These are phyloP conservation scores for Solanum pimpinellifolium DNA, from an alignment of 257 asterid species.

Conservation along the genomic window DNA sequence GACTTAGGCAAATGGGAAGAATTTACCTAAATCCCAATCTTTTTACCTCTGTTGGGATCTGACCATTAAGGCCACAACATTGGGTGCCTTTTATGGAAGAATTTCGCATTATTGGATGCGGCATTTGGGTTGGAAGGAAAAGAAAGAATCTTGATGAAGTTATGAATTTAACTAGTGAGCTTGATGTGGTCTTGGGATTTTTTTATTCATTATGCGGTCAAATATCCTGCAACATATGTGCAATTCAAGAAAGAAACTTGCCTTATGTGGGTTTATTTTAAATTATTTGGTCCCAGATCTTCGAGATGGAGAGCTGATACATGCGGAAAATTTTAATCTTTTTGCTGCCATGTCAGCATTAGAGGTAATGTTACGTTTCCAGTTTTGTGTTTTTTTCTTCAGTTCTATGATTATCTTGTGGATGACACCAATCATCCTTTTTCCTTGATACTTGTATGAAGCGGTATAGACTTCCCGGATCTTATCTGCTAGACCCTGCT, in stretches of 20 bases:
- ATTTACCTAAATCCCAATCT: background rate
- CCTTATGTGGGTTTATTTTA: background rate
- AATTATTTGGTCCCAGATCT: slow-evolving; percentile 51
- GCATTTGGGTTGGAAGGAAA: background rate
- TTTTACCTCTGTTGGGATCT: background rate
- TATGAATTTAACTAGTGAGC: background rate
- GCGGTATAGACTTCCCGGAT: background rate
- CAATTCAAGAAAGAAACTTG: background rate
- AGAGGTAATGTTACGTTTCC: slow-evolving; percentile 52
- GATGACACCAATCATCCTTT: background rate
- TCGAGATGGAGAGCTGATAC: slow-evolving; percentile 75
- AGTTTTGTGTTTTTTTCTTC: background rate
- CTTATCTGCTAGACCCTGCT: background rate
- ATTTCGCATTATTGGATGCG: background rate
- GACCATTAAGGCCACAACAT: background rate
- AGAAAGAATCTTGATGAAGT: background rate
- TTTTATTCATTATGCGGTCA: background rate
- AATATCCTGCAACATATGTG: background rate
- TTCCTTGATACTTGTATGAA: background rate
- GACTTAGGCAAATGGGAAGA: background rate
- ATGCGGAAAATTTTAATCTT: slow-evolving; percentile 78
- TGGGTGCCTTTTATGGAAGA: background rate
- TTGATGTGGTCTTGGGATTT: background rate
- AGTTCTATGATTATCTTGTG: background rate
- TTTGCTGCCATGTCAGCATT: slow-evolving; percentile 99